phyloP scores from a whole-genome alignment of 2,329 filamentous ascomycete genomes.

The Monilinia laxa region DNA sequence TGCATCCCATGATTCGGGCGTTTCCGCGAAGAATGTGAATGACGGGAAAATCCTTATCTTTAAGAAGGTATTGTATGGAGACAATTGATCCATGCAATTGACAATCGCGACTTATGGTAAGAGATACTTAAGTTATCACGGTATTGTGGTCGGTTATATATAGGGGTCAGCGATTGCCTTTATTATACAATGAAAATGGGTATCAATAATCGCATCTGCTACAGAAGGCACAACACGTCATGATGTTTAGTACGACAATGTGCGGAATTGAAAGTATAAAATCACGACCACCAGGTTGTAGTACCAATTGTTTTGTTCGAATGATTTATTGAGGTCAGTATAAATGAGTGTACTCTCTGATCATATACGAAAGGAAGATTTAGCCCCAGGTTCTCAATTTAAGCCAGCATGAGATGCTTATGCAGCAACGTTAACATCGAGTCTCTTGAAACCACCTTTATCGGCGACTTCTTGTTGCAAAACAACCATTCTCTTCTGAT shows the following conservation, averaged over 20 bases:
- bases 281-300: not conserved
- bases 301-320: not conserved
- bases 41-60: too few relatives aligned
- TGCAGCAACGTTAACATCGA: constrained; percentile 38
- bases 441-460: constrained; percentile 62
- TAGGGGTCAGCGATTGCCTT: too few relatives aligned
- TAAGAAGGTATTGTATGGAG: too few relatives aligned
- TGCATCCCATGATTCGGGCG: too few relatives aligned
- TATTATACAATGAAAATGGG: too few relatives aligned
- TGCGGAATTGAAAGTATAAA: not conserved
- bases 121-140: too few relatives aligned
- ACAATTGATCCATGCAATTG: too few relatives aligned
- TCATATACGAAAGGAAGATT: not conserved
- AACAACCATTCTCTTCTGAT: constrained; percentile 72
- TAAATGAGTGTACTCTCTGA: not conserved
- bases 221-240: not conserved
- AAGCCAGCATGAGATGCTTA: not conserved
- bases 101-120: too few relatives aligned
- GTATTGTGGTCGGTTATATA: too few relatives aligned
- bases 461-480: constrained; percentile 66
- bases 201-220: too few relatives aligned
- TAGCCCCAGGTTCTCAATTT: not conserved
- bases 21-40: too few relatives aligned
- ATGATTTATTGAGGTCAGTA: not conserved
- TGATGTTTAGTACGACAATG: not conserved